phyloP scores from a whole-genome alignment of 768 basidiomycete genomes.

The Filobasidium wieringae region DNA sequence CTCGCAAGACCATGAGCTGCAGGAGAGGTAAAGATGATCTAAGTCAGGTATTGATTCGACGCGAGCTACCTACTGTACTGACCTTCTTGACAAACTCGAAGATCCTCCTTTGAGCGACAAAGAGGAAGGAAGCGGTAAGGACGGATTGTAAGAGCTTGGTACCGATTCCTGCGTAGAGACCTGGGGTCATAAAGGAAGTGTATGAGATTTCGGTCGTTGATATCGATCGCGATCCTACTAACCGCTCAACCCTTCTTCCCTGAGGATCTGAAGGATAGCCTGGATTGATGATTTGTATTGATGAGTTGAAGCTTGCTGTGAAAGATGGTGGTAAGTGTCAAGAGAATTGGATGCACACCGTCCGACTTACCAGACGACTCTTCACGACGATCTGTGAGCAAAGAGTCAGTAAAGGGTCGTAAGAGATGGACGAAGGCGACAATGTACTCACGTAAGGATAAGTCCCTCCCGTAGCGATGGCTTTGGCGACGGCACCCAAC shows the following conservation, averaged over 20 bases:
- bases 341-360: background rate
- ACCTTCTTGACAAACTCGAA: constrained; percentile 40
- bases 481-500: constrained; percentile 86
- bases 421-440: background rate
- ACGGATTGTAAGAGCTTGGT: constrained; percentile 88
- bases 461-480: constrained; percentile 52
- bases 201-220: background rate
- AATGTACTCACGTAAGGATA: constrained; percentile 57
- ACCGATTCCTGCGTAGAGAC: constrained; percentile 72
- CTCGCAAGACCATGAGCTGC: too few relatives aligned
- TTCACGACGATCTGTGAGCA: constrained; percentile 37
- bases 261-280: constrained; percentile 65
- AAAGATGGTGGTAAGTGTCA: constrained; percentile 2
- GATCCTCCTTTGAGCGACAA: constrained; percentile 68
- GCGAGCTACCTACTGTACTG: background rate
- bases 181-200: constrained; percentile 34
- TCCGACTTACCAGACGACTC: constrained; percentile 31
- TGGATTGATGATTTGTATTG: constrained; percentile 64
- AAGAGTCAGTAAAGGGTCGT: background rate
- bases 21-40: too few relatives aligned
- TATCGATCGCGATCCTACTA: constrained; percentile 41
- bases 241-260: constrained; percentile 50
- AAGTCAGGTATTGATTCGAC: too few relatives aligned
- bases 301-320: constrained; percentile 52
- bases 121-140: constrained; percentile 84